Percentiles rank a stretch among this genome's conserved stretches.
Conservation (phyloP, 1,139 yeast genomes). For the Blastobotrys petasosporus region DNA sequence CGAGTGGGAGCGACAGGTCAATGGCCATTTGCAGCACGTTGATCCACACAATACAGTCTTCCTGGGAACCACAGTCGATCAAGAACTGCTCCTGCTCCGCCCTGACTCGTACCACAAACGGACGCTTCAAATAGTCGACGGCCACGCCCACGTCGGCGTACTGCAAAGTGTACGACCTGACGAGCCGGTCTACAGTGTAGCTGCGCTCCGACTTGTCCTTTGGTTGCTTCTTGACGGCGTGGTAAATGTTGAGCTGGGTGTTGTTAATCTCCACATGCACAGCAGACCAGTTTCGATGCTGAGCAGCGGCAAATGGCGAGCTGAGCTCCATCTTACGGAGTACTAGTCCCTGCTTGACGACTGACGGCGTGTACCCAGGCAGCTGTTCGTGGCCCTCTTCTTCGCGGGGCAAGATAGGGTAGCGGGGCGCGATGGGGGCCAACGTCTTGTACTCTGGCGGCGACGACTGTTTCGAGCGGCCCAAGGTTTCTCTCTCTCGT, state of each 20-base stretch:
- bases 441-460: conserved; percentile 27
- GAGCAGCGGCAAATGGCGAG: conserved; percentile 34
- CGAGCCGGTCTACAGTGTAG: conserved; percentile 17
- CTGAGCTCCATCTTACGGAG: conserved; percentile 33
- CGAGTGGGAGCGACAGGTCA: conserved; percentile 38
- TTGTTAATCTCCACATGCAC: conserved; percentile 51
- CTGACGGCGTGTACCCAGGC: conserved; percentile 33
- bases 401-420: conserved; percentile 30
- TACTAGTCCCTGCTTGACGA: conserved; percentile 29
- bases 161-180: conserved; percentile 54
- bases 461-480: not conserved
- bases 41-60: conserved; percentile 62
- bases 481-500: not conserved
- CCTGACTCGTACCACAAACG: conserved; percentile 54
- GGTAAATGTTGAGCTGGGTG: conserved; percentile 48
- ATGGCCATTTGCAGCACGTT: conserved; percentile 37
- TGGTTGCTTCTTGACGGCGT: conserved; percentile 14
- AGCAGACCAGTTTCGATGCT: conserved; percentile 47
- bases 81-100: conserved; percentile 65
- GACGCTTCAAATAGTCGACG: conserved; percentile 56
- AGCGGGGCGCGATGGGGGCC: conserved; percentile 27
- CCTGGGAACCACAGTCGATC: conserved; percentile 45
- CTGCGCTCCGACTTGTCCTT: conserved; percentile 1
- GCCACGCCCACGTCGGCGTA: conserved; percentile 67
- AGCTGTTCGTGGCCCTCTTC: conserved; percentile 31